A percentile compares a stretch with the other conserved stretches of the same genome.
Evolutionary conservation across 345 rosid species (phyloP).

Genomic region (Eucalyptus caleyi): DNA sequence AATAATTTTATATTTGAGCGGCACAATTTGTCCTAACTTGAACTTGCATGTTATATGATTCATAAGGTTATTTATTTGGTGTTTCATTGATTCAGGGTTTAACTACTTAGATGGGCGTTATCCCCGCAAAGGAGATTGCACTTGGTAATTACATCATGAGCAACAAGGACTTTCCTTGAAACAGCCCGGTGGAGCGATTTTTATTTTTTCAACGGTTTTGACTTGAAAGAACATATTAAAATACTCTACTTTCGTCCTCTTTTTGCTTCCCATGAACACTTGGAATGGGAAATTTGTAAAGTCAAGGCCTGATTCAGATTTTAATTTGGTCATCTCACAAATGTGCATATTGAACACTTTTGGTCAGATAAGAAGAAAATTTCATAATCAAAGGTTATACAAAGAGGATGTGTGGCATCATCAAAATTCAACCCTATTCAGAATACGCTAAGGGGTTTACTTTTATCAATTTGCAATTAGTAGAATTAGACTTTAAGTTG

Average conservation of each 20-base stretch:
- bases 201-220: no score
- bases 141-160: background rate
- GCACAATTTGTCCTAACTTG: background rate
- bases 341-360: no score
- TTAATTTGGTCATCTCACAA: background rate
- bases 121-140: background rate
- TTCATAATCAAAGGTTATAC: no score
- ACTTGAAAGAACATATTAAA: no score
- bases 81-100: background rate
- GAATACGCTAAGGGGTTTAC: no score
- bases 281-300: background rate
- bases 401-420: no score
- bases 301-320: background rate
- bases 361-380: no score
- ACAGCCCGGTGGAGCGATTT: background rate
- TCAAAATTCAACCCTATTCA: no score
- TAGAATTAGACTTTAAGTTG: no score
- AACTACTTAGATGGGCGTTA: no score
- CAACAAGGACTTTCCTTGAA: background rate
- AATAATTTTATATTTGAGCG: background rate
- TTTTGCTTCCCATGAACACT: background rate
- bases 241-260: no score
- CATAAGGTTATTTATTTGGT: background rate
- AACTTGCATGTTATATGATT: background rate
- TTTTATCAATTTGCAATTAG: no score